Base-by-base conservation (phyloP, 129 eudicot species). In the Oenanthe sinensis region DNA sequence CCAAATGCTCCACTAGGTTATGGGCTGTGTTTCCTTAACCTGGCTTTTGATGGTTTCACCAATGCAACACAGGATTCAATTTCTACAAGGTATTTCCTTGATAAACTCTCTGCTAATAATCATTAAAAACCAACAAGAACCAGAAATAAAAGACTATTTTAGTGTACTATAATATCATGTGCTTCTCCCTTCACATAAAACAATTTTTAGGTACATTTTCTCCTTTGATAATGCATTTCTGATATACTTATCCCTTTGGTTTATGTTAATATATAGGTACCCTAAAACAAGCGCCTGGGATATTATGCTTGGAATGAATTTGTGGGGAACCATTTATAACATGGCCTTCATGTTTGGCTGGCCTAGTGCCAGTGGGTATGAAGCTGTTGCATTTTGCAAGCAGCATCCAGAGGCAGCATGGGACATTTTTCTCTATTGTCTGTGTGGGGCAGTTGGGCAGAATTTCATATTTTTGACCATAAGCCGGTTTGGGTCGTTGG, bases 1-100 rank as follows among this genome's bases (percentile, higher is more conserved):
- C 99, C 99, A 9, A 92, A 96, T 62, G 97, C 97, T 50, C 97
- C 95, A 71, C 95, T 96, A 71, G 99, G 99, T 85, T 96, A 96
- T 71, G 91, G 95, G 42, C 83, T 96, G 45, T 96, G 99, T 84
- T 92, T 92, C 80, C 84, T 96, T 75, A 96, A 96, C 85, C 90
- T 96, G 74, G 97, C 97, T 22, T 96, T 96, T 78, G 99, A 96
- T 82, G 99, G 99, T 71, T 96, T 96, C 84, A 96, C 99, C 50
- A 96, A 96, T 80, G 99, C 97, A 8, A 96, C 99, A 28, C 99
- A 96, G 82, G 99, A 92, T 89, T 92, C 97, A 77, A 88, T 96
- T 47, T 81, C 92, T 24, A 82, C 89, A 82, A 96, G 99, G 99
- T 96, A 88, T 47, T 8, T 16, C 30, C 65, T 33, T 68, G 5